Evolutionary conservation across 768 basidiomycete genomes (phyloP).

Genomic region (Naganishia friedmannii): DNA sequence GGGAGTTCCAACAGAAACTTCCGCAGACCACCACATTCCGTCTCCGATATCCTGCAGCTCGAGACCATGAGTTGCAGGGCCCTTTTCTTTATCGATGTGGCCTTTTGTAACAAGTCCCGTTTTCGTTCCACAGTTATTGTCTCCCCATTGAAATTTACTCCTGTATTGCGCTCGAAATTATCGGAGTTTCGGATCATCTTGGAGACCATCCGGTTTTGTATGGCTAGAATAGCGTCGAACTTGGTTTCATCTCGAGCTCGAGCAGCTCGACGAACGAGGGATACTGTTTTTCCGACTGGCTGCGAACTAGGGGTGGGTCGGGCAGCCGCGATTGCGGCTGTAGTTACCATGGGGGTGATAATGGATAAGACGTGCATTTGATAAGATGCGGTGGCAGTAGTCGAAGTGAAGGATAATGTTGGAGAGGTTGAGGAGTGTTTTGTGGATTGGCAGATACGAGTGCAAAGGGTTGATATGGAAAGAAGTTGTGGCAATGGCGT

Average conservation of each 20-base stretch:
- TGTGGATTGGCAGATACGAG: too few species aligned
- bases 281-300: not conserved
- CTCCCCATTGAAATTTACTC: not conserved
- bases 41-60: not conserved
- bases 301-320: not conserved
- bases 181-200: not conserved
- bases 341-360: not conserved
- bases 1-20: constrained; percentile 21
- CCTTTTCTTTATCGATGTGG: not conserved
- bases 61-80: not conserved
- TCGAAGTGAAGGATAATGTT: too few species aligned
- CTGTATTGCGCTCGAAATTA: not conserved
- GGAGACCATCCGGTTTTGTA: not conserved
- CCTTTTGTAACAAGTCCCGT: not conserved
- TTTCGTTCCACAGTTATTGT: not conserved
- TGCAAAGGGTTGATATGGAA: too few species aligned
- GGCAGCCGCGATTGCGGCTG: not conserved
- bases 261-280: not conserved
- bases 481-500: too few species aligned
- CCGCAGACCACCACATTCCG: constrained; percentile 5
- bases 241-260: not conserved
- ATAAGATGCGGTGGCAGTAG: not conserved
- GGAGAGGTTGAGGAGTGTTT: too few species aligned
- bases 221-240: not conserved
- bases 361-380: not conserved